Evolutionary conservation across 2,329 filamentous ascomycete genomes (phyloP), one percentile per base, ranked within the genome.

Genomic region (Claviceps sp.): DNA sequence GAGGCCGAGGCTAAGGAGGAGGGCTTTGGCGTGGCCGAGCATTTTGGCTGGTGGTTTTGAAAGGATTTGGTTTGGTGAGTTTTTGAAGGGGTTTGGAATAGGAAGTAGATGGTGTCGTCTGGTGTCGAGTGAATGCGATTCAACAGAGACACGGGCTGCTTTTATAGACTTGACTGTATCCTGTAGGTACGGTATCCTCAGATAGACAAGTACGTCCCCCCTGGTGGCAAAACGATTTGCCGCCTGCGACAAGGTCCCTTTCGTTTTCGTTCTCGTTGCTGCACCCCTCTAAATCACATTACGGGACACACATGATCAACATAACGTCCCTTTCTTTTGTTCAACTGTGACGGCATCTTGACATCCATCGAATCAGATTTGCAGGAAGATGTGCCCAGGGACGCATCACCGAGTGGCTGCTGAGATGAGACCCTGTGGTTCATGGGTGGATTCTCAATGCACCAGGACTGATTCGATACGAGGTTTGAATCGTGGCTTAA

Each of bases 11-110:
- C 42, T 40, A 43, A 54, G 36, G 22, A 48, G 47, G 22, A 59
- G 29, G 38, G 49, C 42, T 49, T 50, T 52, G 45, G 49, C 16
- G 20, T 52, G 52, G 50, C 52, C 54, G 40, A 59, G 37, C 57
- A 58, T 58, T 23, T 16, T 53, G 38, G 4, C 16, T 17, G 5
- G n/a, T 16, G 29, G 37, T 8, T 48, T 11, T 8, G n/a, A 7
- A 26, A 26, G 26, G 8, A 29, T 39, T 26, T 23, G n/a, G 29
- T 5, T 2, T 13, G 13, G 44, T n/a, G 4, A 1, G 11, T 11
- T 13, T 22, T 42, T 20, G 7, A 42, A 29, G 29, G 29, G 11
- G 29, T 29, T 29, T 29, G 29, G 9, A 29, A 11, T 11, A 11
- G 9, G n/a, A 4, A 20, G n/a, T 8, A 23, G 42, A 43, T 43